Evolutionary conservation across 371 early-diverging fungal species (phyloP).

Genomic region (Mucor velutinosus): DNA sequence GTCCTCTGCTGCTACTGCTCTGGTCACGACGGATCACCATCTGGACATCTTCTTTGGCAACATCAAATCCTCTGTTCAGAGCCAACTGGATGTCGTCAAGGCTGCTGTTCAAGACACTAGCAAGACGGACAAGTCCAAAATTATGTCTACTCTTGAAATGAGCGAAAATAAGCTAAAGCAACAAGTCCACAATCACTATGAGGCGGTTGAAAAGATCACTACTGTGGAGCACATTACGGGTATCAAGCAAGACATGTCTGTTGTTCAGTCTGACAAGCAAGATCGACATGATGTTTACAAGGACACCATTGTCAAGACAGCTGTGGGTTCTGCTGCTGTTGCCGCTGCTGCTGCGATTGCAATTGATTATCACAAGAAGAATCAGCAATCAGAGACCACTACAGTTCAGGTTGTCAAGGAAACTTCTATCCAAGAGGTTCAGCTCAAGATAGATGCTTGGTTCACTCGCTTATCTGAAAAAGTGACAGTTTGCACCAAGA

Average conservation of each 20-base stretch:
- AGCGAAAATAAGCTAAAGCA: conserved; percentile 20
- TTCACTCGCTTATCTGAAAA: conserved; percentile 22
- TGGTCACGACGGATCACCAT: conserved; percentile 23
- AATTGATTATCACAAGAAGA: conserved; percentile 24
- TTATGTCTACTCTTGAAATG: conserved; percentile 19
- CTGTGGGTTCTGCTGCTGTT: conserved; percentile 25
- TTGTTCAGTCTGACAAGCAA: conserved; percentile 3
- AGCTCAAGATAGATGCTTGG: conserved; percentile 24
- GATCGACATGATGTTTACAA: conserved; percentile 21
- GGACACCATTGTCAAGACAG: conserved; percentile 26
- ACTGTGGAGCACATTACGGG: conserved; percentile 23
- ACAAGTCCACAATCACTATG: conserved; percentile 17
- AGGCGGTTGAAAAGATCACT: conserved; percentile 24
- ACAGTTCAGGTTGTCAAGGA: conserved; percentile 25
- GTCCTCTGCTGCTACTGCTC: neutral
- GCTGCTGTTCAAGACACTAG: conserved; percentile 20
- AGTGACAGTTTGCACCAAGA: conserved; percentile 24
- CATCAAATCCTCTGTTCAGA: conserved; percentile 26
- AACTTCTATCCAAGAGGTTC: conserved; percentile 19
- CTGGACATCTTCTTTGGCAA: conserved; percentile 38
- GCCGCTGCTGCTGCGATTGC: conserved; percentile 31
- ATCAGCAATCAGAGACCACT: conserved; percentile 18
- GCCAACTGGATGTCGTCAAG: conserved; percentile 29
- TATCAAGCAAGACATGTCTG: neutral
- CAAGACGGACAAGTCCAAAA: conserved; percentile 22